Percentiles rank a stretch among this genome's conserved stretches.
These are phyloP conservation scores for Phylloporus sp. DNA, from an alignment of 768 basidiomycete genomes.

Conservation along the genomic window DNA sequence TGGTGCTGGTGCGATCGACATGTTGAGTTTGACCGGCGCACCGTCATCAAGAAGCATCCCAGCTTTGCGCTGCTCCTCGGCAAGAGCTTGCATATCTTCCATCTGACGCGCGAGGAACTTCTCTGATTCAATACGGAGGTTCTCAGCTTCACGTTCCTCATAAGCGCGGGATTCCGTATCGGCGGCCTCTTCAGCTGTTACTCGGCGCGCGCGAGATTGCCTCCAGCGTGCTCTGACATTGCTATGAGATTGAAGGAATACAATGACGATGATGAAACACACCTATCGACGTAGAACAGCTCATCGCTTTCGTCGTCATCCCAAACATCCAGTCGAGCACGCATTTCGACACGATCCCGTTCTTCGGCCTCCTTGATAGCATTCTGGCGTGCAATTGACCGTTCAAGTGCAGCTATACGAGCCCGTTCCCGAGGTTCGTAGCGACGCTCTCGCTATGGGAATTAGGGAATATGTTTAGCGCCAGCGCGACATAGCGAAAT, in stretches of 20 bases:
- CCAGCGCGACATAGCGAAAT: not conserved
- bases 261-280: constrained; percentile 19
- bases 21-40: constrained; percentile 82
- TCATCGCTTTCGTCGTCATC: constrained; percentile 94
- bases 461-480: constrained; percentile 3
- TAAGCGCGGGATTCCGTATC: constrained; percentile 79
- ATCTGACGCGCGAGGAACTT: constrained; percentile 91
- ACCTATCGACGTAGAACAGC: constrained; percentile 90
- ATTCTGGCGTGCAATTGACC: constrained; percentile 69
- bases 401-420: constrained; percentile 73
- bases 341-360: constrained; percentile 75
- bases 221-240: constrained; percentile 77
- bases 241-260: not conserved
- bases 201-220: constrained; percentile 60
- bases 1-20: constrained; percentile 55
- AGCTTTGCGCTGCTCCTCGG: constrained; percentile 86
- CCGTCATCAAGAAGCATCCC: constrained; percentile 90
- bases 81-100: constrained; percentile 92
- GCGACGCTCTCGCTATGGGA: constrained; percentile 78
- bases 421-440: constrained; percentile 87
- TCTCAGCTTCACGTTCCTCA: constrained; percentile 84
- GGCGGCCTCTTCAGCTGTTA: constrained; percentile 75
- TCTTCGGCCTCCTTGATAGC: constrained; percentile 74
- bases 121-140: constrained; percentile 86
- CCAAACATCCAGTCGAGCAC: constrained; percentile 79